These are phyloP conservation scores for Monosporascus cannonballus DNA, from an alignment of 2,329 filamentous ascomycete genomes.

Conservation along the genomic window DNA sequence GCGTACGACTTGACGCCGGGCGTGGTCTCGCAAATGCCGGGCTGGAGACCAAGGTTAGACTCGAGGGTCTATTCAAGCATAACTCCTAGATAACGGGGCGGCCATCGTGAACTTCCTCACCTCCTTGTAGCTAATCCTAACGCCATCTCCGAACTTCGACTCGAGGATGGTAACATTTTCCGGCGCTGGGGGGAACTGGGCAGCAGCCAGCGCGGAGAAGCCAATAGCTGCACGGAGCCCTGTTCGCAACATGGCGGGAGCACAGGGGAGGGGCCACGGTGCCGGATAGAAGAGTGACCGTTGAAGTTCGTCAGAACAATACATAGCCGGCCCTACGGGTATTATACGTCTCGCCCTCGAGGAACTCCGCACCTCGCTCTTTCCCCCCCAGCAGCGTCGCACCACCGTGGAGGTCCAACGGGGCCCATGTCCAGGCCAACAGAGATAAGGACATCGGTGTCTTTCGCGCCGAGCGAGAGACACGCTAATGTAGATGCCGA, in stretches of 20 bases:
- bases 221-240: conserved; percentile 3
- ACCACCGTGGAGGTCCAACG: too few relatives aligned
- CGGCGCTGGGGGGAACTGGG: conserved; percentile 24
- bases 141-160: conserved; percentile 51
- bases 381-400: too few relatives aligned
- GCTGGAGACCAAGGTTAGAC: conserved; percentile 27
- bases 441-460: neutral
- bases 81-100: too few relatives aligned
- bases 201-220: conserved; percentile 11
- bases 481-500: too few relatives aligned
- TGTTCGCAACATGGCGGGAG: conserved; percentile 5
- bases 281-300: too few relatives aligned
- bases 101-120: conserved; percentile 13
- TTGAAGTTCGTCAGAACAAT: neutral
- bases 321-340: neutral
- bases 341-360: too few relatives aligned
- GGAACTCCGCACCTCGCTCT: too few relatives aligned
- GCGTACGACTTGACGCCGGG: conserved; percentile 55
- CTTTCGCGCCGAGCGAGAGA: too few relatives aligned
- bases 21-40: conserved; percentile 47
- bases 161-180: conserved; percentile 39
- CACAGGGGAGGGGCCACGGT: neutral
- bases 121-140: conserved; percentile 56
- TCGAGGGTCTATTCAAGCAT: too few relatives aligned
- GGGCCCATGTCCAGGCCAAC: conserved; percentile 4